Conservation (phyloP, 148 eudicot species). For the Vaccinium myrtillus region DNA sequence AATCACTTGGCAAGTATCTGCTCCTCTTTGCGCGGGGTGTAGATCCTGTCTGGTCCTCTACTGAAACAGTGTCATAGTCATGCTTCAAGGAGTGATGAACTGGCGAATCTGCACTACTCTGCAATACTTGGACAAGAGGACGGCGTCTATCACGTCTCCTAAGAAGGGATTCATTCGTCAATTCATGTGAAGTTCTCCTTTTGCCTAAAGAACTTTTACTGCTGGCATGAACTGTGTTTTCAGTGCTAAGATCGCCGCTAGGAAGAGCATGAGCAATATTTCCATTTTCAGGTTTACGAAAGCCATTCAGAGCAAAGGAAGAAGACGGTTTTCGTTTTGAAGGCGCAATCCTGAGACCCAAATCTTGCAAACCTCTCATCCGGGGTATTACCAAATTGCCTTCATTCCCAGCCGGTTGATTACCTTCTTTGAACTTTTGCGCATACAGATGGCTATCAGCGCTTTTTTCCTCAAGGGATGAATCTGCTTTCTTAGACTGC, state of each 20-base stretch:
- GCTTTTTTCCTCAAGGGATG: conserved; percentile 35
- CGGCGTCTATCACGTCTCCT: conserved; percentile 53
- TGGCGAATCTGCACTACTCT: conserved; percentile 35
- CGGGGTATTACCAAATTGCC: conserved; percentile 38
- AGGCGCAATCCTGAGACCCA: conserved; percentile 42
- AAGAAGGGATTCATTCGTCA: conserved; percentile 36
- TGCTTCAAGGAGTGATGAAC: conserved; percentile 35
- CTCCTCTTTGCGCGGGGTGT: conserved; percentile 32
- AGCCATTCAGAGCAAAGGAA: conserved; percentile 32
- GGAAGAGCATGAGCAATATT: conserved; percentile 32
- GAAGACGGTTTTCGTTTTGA: conserved; percentile 33
- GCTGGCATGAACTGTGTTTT: conserved; percentile 30
- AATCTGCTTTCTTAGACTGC: conserved; percentile 33
- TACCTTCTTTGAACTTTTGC: conserved; percentile 34
- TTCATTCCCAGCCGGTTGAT: conserved; percentile 35
- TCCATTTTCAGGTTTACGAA: conserved; percentile 30
- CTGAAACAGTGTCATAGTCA: conserved; percentile 28
- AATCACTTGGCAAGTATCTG: conserved; percentile 35
- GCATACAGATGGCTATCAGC: conserved; percentile 23
- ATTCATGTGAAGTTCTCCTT: conserved; percentile 43
- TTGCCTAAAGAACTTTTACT: conserved; percentile 34
- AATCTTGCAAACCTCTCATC: conserved; percentile 51
- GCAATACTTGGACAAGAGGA: conserved; percentile 44
- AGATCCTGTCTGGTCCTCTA: conserved; percentile 44
- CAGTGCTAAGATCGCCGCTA: conserved; percentile 26